A percentile compares a stretch with the other conserved stretches of the same genome.
phyloP scores from a whole-genome alignment of 2,329 filamentous ascomycete genomes.

The Fusarium humuli region DNA sequence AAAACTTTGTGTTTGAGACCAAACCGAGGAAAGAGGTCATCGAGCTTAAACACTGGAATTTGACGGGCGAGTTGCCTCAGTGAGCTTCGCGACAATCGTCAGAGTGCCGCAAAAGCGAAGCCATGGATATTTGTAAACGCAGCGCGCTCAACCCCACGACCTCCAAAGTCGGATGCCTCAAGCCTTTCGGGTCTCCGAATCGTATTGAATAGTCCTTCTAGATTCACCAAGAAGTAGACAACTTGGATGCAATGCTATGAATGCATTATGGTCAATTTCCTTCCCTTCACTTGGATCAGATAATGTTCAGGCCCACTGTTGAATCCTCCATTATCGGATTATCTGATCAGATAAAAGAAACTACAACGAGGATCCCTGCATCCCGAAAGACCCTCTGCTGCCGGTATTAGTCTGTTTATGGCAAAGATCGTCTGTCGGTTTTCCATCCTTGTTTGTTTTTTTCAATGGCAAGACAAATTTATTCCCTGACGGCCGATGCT shows the following conservation, averaged over 20 bases:
- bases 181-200: neutral
- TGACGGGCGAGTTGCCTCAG: neutral
- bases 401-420: neutral
- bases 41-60: neutral
- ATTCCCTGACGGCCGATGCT: slow-evolving; percentile 6
- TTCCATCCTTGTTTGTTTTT: neutral
- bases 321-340: slow-evolving; percentile 15
- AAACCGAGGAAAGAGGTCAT: neutral
- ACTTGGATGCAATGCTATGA: neutral
- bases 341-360: slow-evolving; percentile 39
- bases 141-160: neutral
- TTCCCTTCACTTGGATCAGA: neutral
- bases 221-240: neutral
- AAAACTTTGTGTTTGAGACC: neutral
- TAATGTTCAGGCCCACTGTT: neutral
- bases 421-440: slow-evolving; percentile 15
- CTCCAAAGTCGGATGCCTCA: neutral
- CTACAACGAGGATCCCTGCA: slow-evolving; percentile 15
- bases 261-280: neutral
- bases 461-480: slow-evolving; percentile 3
- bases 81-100: neutral
- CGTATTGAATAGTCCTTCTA: neutral
- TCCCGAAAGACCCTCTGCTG: slow-evolving; percentile 12
- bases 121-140: neutral
- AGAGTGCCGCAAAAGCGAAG: neutral